Evolutionary conservation across 805 yeast species (phyloP).

Genomic region (Metschnikowia reukaufii): DNA sequence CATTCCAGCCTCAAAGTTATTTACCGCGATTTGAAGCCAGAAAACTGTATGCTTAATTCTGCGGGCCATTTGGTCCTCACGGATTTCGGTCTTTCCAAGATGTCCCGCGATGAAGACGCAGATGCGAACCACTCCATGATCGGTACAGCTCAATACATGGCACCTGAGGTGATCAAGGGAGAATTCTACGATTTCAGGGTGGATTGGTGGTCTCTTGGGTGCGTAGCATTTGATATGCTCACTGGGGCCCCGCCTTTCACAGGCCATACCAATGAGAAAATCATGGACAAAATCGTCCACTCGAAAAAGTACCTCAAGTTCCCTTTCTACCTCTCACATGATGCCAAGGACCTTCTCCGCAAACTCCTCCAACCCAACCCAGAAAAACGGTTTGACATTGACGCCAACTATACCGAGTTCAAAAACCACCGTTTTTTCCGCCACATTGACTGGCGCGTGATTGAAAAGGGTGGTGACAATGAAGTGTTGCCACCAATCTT

Average conservation of each 20-base stretch:
- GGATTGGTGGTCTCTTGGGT: conserved; percentile 93
- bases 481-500: conserved; percentile 68
- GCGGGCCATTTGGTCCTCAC: conserved; percentile 43
- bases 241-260: conserved; percentile 89
- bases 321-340: conserved; percentile 76
- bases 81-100: conserved; percentile 45
- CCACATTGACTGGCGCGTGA: conserved; percentile 64
- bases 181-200: conserved; percentile 74
- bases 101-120: conserved; percentile 35
- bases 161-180: conserved; percentile 84
- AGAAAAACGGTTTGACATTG: conserved; percentile 52
- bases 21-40: conserved; percentile 46
- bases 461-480: conserved; percentile 47
- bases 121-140: conserved; percentile 52
- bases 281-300: conserved; percentile 70
- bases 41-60: conserved; percentile 45
- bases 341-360: conserved; percentile 72
- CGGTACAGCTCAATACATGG: conserved; percentile 85
- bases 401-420: conserved; percentile 53
- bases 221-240: conserved; percentile 74
- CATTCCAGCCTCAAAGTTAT: conserved; percentile 36
- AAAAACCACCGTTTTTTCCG: conserved; percentile 75
- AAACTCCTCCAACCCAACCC: conserved; percentile 71
- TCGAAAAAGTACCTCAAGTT: conserved; percentile 56
- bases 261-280: conserved; percentile 73